Conservation (phyloP, 1,284 basidiomycete genomes). For the Trichosporon faecale region DNA sequence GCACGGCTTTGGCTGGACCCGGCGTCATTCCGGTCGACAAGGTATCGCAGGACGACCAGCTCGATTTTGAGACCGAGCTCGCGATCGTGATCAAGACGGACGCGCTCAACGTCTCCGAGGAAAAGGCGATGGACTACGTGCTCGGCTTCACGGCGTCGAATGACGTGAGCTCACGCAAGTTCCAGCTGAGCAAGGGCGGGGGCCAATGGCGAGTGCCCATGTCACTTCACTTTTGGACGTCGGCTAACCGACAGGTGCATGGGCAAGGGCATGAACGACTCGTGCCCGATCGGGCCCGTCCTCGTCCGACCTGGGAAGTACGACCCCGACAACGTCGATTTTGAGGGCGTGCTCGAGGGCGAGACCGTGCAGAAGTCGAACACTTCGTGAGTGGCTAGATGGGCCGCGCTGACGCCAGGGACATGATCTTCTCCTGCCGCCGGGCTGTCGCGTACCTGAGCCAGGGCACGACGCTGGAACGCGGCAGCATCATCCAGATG, state of each 20-base stretch:
- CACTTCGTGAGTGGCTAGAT: conserved; percentile 21
- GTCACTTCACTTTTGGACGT: no score
- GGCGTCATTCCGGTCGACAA: conserved; percentile 51
- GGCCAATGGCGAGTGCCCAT: conserved; percentile 52
- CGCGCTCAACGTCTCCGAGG: conserved; percentile 55
- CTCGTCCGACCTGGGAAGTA: conserved; percentile 32
- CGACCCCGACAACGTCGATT: conserved; percentile 27
- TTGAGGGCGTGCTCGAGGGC: conserved; percentile 25
- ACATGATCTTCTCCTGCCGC: conserved; percentile 53
- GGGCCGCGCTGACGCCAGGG: conserved; percentile 31
- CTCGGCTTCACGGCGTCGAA: conserved; percentile 60
- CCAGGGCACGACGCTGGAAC: conserved; percentile 76
- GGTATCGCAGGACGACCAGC: conserved; percentile 54
- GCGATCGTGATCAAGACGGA: conserved; percentile 55
- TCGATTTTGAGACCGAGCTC: conserved; percentile 56
- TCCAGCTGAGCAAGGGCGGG: conserved; percentile 36
- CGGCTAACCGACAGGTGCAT: conserved; percentile 30
- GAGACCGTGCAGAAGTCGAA: conserved; percentile 27
- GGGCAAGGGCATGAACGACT: conserved; percentile 50
- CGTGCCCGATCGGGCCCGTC: conserved; percentile 52
- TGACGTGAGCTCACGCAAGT: conserved; percentile 48
- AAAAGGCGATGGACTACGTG: conserved; percentile 55
- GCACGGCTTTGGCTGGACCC: conserved; percentile 53
- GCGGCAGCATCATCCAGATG: conserved; percentile 76
- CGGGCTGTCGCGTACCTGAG: conserved; percentile 65